These are phyloP conservation scores for Piper longum DNA, from an alignment of 164 flowering plant species.

Conservation along the genomic window DNA sequence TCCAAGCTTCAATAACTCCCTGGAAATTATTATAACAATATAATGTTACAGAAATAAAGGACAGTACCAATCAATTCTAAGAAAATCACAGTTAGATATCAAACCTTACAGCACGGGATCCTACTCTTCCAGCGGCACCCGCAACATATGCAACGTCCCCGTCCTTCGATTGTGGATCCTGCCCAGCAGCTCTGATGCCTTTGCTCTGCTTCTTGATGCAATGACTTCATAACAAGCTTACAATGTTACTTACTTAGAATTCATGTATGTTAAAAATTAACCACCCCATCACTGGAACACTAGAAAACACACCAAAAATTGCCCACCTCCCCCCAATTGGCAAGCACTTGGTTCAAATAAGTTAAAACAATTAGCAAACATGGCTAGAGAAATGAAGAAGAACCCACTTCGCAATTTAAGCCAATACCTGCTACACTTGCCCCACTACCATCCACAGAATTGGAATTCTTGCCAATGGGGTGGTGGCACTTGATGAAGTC, in stretches of 20 bases:
- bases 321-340: too few relatives aligned
- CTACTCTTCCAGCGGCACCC: constrained; percentile 94
- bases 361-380: neutral
- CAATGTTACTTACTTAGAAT: neutral
- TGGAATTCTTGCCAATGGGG: constrained; percentile 20
- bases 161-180: constrained; percentile 31
- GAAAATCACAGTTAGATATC: neutral
- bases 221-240: too few relatives aligned
- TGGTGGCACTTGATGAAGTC: constrained; percentile 18
- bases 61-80: neutral
- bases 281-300: neutral
- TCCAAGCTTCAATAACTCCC: constrained; percentile 95
- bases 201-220: neutral
- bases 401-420: constrained; percentile 2
- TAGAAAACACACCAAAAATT: neutral
- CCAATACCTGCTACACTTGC: constrained; percentile 46
- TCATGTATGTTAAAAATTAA: too few relatives aligned
- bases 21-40: constrained; percentile 18
- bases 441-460: constrained; percentile 17
- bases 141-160: constrained; percentile 80
- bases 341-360: neutral
- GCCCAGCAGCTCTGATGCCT: constrained; percentile 11
- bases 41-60: neutral
- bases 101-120: constrained; percentile 90
- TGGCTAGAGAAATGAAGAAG: neutral